These are phyloP conservation scores for Cantharellus cinnabarinus DNA, from an alignment of 768 basidiomycete genomes.

Conservation along the genomic window DNA sequence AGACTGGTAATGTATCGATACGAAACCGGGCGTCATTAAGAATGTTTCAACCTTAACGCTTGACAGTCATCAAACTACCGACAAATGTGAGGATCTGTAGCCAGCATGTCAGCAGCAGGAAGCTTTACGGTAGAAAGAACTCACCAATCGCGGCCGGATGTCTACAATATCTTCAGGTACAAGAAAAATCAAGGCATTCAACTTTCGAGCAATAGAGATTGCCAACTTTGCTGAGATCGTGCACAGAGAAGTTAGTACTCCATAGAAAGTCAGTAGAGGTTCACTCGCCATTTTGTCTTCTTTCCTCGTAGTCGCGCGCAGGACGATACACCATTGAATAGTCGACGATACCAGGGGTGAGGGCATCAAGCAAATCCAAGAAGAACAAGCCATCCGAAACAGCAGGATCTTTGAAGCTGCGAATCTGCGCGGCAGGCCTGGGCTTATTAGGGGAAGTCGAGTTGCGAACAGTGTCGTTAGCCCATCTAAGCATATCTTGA, in stretches of 20 bases:
- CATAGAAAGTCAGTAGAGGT: slow-evolving; percentile 3
- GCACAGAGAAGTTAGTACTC: not conserved
- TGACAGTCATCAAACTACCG: slow-evolving; percentile 56
- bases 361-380: slow-evolving; percentile 75
- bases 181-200: slow-evolving; percentile 88
- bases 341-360: slow-evolving; percentile 90
- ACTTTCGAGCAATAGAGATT: slow-evolving; percentile 96
- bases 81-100: slow-evolving; percentile 82
- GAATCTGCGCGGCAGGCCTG: slow-evolving; percentile 41
- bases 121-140: slow-evolving; percentile 15
- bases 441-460: slow-evolving; percentile 19
- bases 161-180: slow-evolving; percentile 97
- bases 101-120: not conserved
- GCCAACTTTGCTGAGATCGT: slow-evolving; percentile 63
- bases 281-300: slow-evolving; percentile 69
- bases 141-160: slow-evolving; percentile 69
- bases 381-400: slow-evolving; percentile 83
- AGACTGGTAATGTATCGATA: no score
- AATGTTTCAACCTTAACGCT: not conserved
- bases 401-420: slow-evolving; percentile 87
- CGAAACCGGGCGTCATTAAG: no score
- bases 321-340: slow-evolving; percentile 45
- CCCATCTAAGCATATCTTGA: slow-evolving; percentile 89
- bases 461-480: slow-evolving; percentile 64
- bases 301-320: slow-evolving; percentile 63